Conservation (phyloP, 768 basidiomycete species). For the Russula sp. region DNA sequence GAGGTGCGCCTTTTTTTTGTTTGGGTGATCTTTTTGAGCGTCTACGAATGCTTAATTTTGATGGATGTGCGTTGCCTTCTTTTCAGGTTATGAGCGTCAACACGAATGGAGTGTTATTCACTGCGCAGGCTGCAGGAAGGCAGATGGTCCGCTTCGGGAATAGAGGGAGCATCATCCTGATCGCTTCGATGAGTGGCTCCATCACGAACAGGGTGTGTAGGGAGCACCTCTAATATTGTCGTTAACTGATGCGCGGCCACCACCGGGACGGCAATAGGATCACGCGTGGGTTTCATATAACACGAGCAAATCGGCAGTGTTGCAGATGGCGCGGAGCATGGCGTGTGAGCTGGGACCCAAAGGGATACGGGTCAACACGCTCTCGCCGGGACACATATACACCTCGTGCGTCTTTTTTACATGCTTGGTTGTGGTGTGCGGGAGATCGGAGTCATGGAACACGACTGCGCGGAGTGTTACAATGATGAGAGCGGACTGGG, state of each 20-base stretch:
- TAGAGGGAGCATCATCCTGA: conserved; percentile 36
- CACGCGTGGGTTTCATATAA: conserved; percentile 75
- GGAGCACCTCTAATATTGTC: too few species aligned
- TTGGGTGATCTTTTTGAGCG: neutral
- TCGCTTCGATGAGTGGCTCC: conserved; percentile 38
- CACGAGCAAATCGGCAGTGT: conserved; percentile 66
- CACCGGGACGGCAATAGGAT: conserved; percentile 35
- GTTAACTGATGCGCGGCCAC: neutral
- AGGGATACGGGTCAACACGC: conserved; percentile 63
- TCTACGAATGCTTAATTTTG: neutral
- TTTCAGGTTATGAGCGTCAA: conserved; percentile 58
- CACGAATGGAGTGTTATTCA: conserved; percentile 36
- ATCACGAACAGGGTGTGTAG: conserved; percentile 57
- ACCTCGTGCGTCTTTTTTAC: conserved; percentile 30
- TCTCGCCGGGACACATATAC: conserved; percentile 73
- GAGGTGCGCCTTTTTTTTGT: conserved; percentile 35
- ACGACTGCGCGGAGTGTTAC: conserved; percentile 2
- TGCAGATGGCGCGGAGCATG: conserved; percentile 79
- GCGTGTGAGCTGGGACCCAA: conserved; percentile 67
- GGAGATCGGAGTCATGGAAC: neutral
- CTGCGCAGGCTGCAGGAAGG: conserved; percentile 32
- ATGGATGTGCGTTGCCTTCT: too few species aligned
- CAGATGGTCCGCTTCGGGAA: conserved; percentile 32
- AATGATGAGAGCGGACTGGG: neutral
- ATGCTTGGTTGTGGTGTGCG: too few species aligned